Conservation (phyloP, 2,329 filamentous ascomycete genomes). For the Fusarium burgessii region DNA sequence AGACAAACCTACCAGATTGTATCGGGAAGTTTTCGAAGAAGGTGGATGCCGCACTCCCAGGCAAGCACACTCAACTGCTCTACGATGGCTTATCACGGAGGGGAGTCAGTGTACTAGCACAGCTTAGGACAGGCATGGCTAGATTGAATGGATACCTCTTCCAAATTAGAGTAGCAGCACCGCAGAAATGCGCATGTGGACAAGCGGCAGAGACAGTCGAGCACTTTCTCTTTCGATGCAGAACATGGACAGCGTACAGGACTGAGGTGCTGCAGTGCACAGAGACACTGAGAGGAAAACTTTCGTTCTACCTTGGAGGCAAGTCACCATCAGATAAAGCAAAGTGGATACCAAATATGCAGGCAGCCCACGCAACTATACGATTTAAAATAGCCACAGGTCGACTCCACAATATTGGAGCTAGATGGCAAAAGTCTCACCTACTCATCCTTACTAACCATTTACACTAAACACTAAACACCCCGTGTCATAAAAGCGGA, state of each 20-base stretch:
- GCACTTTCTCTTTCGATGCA: constrained; percentile 33
- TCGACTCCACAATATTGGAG: neutral
- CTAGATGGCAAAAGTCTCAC: neutral
- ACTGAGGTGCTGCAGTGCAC: constrained; percentile 22
- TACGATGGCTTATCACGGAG: constrained; percentile 5
- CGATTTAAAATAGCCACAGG: neutral
- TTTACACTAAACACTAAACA: too few species aligned
- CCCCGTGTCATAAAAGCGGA: too few species aligned
- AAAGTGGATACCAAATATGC: too few species aligned
- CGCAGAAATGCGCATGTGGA: constrained; percentile 15
- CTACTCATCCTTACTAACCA: neutral
- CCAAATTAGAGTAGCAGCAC: constrained; percentile 21
- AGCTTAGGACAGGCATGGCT: constrained; percentile 33
- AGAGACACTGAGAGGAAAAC: constrained; percentile 20
- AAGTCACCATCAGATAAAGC: constrained; percentile 33
- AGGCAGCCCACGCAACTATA: neutral
- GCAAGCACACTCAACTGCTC: neutral
- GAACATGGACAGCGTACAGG: neutral
- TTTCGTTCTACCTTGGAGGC: constrained; percentile 36
- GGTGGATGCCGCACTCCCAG: neutral
- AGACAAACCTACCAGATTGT: neutral
- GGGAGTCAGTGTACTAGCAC: constrained; percentile 8
- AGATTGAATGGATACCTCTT: constrained; percentile 22
- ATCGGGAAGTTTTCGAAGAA: neutral
- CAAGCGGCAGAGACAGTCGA: neutral